A percentile compares a stretch with the other conserved stretches of the same genome.
These are phyloP conservation scores for Leccinum olivaceopallidum DNA, from an alignment of 768 basidiomycete genomes.

Conservation along the genomic window DNA sequence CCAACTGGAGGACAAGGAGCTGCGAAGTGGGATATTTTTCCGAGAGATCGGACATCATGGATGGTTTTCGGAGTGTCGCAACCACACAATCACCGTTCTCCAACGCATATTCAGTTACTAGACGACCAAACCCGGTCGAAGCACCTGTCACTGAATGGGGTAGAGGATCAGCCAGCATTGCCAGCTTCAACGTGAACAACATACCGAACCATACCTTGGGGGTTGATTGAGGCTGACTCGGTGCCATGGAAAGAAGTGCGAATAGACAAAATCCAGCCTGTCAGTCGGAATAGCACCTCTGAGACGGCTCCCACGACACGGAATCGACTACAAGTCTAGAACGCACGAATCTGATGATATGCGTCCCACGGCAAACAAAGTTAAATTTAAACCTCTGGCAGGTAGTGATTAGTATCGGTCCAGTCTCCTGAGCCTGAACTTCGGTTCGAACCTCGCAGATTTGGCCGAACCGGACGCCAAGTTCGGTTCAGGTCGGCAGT, in stretches of 20 bases:
- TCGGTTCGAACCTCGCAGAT: too few species aligned
- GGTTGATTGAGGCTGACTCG: neutral
- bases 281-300: neutral
- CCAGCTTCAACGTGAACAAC: neutral
- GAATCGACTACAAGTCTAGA: neutral
- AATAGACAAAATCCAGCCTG: neutral
- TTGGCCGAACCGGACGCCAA: too few species aligned
- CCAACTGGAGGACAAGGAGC: conserved; percentile 42
- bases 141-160: conserved; percentile 42
- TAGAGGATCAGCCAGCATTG: neutral
- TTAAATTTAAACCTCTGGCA: too few species aligned
- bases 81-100: conserved; percentile 40
- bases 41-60: conserved; percentile 32
- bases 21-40: conserved; percentile 31
- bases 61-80: conserved; percentile 46
- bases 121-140: conserved; percentile 41
- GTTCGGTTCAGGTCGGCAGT: too few species aligned
- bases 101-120: conserved; percentile 36
- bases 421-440: too few species aligned
- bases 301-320: neutral
- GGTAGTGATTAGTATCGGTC: too few species aligned
- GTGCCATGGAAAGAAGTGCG: neutral
- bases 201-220: conserved; percentile 28
- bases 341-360: too few species aligned
- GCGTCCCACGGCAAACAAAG: too few species aligned